Evolutionary conservation across 177 flowering plant species (phyloP), one percentile per base, ranked within the genome.

Genomic region (Vitis hybrid): DNA sequence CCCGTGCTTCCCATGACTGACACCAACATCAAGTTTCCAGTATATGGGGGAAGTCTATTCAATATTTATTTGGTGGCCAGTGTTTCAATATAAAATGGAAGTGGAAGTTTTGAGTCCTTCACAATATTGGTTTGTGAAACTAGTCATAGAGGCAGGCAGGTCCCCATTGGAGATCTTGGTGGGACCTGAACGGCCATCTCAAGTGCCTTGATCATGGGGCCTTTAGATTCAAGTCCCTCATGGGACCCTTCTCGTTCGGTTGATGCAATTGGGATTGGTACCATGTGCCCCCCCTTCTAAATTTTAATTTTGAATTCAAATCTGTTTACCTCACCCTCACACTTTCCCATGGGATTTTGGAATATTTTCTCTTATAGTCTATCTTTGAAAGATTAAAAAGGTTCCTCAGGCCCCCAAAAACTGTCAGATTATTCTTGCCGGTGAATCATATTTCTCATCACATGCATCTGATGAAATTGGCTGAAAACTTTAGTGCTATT

Each of bases 231-330:
- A 65, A 34, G 23, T 10, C 49, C 40, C 50, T 58, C 26, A 18
- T 49, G 2, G 60, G 8, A 34, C 23, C 60, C 58, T 15, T 48
- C n/a, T 19, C 26, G 21, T 49, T 69, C 63, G 63, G 62, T 52
- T 50, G 52, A 52, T 69, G 30, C 12, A 23, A 5, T 50, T 21
- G 59, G 55, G 66, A 64, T 32, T 52, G 48, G 9, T 12, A n/a
- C 65, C 79, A 77, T 73, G 74, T 73, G 74, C 79, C 10, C 10
- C 4, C 30, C 30, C 30, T 4, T 19, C 52, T 12, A 21, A 66
- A 75, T 50, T 32, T 48, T 40, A 5, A 54, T 18, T 62, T 71
- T 60, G 18, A 50, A 54, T 12, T 75, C 50, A 48, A 66, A 67
- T 19, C 3, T 50, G 58, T 45, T 70, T 61, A 45, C 74, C 61